Percentiles rank a stretch among this genome's conserved stretches.
Evolutionary conservation across 805 yeast genomes (phyloP).

Genomic region (Saccharomycopsis oosterbeekiorum): DNA sequence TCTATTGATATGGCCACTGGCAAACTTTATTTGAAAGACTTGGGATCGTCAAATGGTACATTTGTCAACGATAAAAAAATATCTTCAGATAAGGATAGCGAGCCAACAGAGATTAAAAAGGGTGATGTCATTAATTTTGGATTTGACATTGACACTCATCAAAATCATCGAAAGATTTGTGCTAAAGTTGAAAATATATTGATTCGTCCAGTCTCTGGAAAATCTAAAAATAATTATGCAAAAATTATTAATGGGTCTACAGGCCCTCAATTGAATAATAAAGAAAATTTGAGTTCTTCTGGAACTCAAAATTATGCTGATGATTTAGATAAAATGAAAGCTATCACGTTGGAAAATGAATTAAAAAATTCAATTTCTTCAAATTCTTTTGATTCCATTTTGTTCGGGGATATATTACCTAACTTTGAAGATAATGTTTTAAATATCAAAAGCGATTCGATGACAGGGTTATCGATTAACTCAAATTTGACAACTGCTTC

Average conservation of each 20-base stretch:
- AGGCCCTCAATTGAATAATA: neutral
- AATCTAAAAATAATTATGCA: constrained; percentile 13
- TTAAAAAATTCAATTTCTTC: constrained; percentile 14
- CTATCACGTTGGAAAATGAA: constrained; percentile 20
- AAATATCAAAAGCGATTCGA: constrained; percentile 37
- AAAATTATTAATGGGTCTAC: constrained; percentile 18
- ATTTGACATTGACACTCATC: constrained; percentile 64
- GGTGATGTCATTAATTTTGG: constrained; percentile 92
- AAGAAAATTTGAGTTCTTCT: neutral
- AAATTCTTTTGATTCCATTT: constrained; percentile 43
- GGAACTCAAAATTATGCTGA: neutral
- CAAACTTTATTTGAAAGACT: constrained; percentile 67
- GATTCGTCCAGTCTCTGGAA: constrained; percentile 29
- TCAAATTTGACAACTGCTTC: constrained; percentile 50
- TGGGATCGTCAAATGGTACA: constrained; percentile 91
- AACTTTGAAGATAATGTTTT: constrained; percentile 41
- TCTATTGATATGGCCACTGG: constrained; percentile 60
- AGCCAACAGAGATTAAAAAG: constrained; percentile 53
- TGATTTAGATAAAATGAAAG: constrained; percentile 6
- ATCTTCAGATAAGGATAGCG: constrained; percentile 38
- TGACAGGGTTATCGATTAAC: constrained; percentile 49
- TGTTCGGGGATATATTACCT: constrained; percentile 48
- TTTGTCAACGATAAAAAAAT: constrained; percentile 73
- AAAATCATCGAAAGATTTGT: constrained; percentile 69
- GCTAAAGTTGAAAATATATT: constrained; percentile 71